A percentile compares a stretch with the other conserved stretches of the same genome.
phyloP scores from a whole-genome alignment of 1,284 basidiomycete genomes.

The Trichosporon faecale region DNA sequence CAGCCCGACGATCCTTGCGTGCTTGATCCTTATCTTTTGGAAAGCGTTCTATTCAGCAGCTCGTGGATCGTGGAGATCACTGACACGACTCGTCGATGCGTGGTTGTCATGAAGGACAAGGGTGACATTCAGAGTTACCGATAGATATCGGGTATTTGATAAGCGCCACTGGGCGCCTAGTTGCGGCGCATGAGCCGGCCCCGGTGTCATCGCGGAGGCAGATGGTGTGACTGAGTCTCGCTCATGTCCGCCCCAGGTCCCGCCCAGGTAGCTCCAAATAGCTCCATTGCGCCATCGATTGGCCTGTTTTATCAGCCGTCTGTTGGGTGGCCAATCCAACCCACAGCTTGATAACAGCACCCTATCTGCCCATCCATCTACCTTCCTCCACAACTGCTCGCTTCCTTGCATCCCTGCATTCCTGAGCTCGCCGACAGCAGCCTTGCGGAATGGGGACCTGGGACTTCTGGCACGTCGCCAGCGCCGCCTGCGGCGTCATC shows the following conservation, averaged over 20 bases:
- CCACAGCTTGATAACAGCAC: neutral
- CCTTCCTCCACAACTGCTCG: too few relatives aligned
- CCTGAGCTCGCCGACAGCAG: neutral
- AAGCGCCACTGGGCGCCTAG: neutral
- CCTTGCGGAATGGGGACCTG: neutral
- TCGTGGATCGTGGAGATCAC: neutral
- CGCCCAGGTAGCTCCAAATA: neutral
- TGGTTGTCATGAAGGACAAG: neutral
- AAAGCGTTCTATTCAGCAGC: neutral
- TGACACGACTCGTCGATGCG: neutral
- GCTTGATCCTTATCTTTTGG: neutral
- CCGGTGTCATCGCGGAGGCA: neutral
- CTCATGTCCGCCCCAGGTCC: neutral
- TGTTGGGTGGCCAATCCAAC: neutral
- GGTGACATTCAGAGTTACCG: neutral
- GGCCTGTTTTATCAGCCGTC: neutral
- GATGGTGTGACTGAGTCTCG: neutral
- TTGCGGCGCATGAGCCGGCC: too few relatives aligned
- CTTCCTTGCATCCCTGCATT: neutral
- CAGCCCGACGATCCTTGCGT: neutral
- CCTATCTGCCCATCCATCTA: neutral
- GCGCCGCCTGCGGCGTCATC: slow-evolving; percentile 35
- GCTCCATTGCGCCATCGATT: neutral
- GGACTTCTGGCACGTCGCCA: slow-evolving; percentile 18
- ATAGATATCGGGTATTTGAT: slow-evolving; percentile 2